Evolutionary conservation across 192 early-diverging fungal species (phyloP), one percentile per base, ranked within the genome.

Genomic region (Pecoramyces ruminantium): DNA sequence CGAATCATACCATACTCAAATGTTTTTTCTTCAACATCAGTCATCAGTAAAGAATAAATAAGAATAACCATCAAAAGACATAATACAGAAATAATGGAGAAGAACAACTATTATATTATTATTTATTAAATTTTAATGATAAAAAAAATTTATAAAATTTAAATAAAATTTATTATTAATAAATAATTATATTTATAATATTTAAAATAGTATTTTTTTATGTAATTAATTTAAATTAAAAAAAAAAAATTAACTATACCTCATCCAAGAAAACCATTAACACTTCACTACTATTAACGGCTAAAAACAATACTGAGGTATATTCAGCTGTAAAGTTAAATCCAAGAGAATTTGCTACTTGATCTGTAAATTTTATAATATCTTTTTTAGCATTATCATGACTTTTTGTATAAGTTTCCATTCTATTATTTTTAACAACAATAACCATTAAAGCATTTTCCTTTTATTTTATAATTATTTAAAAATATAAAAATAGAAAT

Each of bases 1-100:
- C 85, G 28, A 14, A 85, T 80, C 85, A 85, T 85, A 27, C 85
- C 85, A 51, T 84, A 85, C 78, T 85, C 85, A 79, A 84, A 85
- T 27, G 85, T 85, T 67, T 85, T 85, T 79, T 83, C 83, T 58
- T 83, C 83, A 27, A 85, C 85, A 77, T 85, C 83, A 27, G 85
- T 79, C 40, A 85, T 78, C 13, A 85, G 79, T 29, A 85, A 77
- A 15, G 85, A 85, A 40, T 83, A 85, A n/a, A 85, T 85, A 21
- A 85, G 79, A 15, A 85, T 77, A n/a, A 78, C 81, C 27, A 82
- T 83, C 17, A 85, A 58, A 12, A 78, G 25, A 18, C 40, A 28
- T 13, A 85, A 82, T 15, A 85, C 83, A 12, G 83, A 77, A 13
- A 85, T 80, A 4, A 85, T 83, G 6, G 83, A 82, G 38, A 85